Percentiles rank a stretch among this genome's conserved stretches.
phyloP scores from a whole-genome alignment of 2,329 filamentous ascomycete species.

The Penicillium sp. region DNA sequence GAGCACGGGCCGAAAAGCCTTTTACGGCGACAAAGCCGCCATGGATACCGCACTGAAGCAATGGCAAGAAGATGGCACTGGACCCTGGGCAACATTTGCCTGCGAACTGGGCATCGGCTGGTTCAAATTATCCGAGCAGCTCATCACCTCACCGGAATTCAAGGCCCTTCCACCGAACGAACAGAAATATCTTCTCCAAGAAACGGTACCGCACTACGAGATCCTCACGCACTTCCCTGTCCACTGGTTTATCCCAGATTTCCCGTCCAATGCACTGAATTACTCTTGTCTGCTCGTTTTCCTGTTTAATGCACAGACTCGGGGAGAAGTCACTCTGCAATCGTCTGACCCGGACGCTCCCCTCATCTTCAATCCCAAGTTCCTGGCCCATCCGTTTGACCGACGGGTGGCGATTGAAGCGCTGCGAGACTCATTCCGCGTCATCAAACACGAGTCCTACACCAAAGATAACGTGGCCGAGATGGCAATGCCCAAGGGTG shows the following conservation, averaged over 20 bases:
- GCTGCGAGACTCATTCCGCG: constrained; percentile 47
- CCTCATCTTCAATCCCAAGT: constrained; percentile 54
- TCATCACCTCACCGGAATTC: constrained; percentile 51
- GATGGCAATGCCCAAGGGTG: too few species aligned
- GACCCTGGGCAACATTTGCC: constrained; percentile 36
- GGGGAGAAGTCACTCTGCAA: constrained; percentile 53
- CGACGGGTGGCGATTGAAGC: constrained; percentile 49
- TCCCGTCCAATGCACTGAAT: constrained; percentile 39
- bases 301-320: constrained; percentile 54
- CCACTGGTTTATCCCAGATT: constrained; percentile 44
- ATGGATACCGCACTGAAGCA: constrained; percentile 31
- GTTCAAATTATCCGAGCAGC: constrained; percentile 43
- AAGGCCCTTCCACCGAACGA: constrained; percentile 46
- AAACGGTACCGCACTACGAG: constrained; percentile 60
- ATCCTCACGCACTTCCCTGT: constrained; percentile 51
- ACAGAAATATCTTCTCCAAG: constrained; percentile 47
- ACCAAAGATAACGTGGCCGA: too few species aligned
- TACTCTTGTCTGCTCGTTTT: constrained; percentile 49
- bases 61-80: constrained; percentile 48
- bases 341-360: constrained; percentile 53
- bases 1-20: constrained; percentile 45
- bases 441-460: constrained; percentile 47
- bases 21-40: constrained; percentile 32
- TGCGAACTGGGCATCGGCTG: constrained; percentile 38
- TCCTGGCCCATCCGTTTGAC: constrained; percentile 56